Percentiles rank a stretch among this genome's conserved stretches.
These are phyloP conservation scores for Meredithiella fracta DNA, from an alignment of 2,329 filamentous ascomycete genomes.

Conservation along the genomic window DNA sequence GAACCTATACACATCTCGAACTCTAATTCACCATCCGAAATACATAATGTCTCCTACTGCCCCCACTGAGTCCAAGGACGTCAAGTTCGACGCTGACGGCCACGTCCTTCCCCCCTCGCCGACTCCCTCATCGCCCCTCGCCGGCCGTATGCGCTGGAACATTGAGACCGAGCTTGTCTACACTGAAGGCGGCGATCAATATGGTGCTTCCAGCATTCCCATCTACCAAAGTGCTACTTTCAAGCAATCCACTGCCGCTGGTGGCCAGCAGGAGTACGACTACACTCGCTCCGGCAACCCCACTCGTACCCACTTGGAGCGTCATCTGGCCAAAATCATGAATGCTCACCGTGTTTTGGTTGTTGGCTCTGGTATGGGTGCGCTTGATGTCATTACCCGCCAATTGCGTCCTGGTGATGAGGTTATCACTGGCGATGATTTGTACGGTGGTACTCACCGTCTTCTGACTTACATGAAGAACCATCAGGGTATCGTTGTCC, in stretches of 20 bases:
- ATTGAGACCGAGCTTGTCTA: slow-evolving; percentile 93
- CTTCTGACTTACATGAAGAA: slow-evolving; percentile 81
- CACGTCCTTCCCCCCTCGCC: slow-evolving; percentile 84
- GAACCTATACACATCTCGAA: not conserved
- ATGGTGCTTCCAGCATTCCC: slow-evolving; percentile 87
- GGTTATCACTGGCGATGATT: slow-evolving; percentile 89
- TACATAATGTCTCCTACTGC: slow-evolving; percentile 16
- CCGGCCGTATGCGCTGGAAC: slow-evolving; percentile 68
- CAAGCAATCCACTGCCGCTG: slow-evolving; percentile 70
- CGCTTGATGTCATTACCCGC: slow-evolving; percentile 87
- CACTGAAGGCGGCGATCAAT: slow-evolving; percentile 91
- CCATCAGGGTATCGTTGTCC: slow-evolving; percentile 80
- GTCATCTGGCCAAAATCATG: slow-evolving; percentile 98
- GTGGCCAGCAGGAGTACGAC: slow-evolving; percentile 79
- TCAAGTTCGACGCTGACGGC: slow-evolving; percentile 56
- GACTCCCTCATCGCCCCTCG: slow-evolving; percentile 76
- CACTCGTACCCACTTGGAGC: slow-evolving; percentile 86
- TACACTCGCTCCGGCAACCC: slow-evolving; percentile 97
- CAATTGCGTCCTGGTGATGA: slow-evolving; percentile 84
- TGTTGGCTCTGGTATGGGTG: slow-evolving; percentile 93
- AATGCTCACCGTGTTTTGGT: slow-evolving; percentile 79
- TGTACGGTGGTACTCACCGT: slow-evolving; percentile 90
- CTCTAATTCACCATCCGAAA: not conserved
- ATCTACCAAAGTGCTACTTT: slow-evolving; percentile 99
- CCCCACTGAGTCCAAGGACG: slow-evolving; percentile 24